Base-by-base conservation (phyloP, 2,329 filamentous ascomycete genomes). In the Aspergillus neoniger region DNA sequence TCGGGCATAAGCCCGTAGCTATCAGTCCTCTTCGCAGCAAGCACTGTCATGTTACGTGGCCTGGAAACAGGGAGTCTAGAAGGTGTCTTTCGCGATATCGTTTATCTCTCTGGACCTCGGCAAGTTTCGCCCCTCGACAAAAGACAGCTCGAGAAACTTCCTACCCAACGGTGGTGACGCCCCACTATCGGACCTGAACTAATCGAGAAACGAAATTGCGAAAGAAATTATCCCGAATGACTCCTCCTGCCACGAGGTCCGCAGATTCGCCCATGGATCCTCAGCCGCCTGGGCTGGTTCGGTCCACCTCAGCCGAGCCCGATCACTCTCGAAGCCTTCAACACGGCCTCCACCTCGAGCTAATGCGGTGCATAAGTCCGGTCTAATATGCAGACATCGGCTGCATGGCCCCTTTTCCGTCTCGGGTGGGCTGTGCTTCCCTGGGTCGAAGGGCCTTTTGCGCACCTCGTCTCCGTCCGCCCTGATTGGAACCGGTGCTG, bases 321-420 rank as follows among this genome's bases (percentile, higher is more conserved):
- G 59, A 57, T 47, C 48, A 55, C 32, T 57, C 57, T 54, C 41
- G 55, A 57, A 14, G 41, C 39, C 57, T 25, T 43, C 25, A 36
- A 36, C 53, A 53, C 17, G 25, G 53, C 25, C 47, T 17, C 25
- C 47, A 30, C 15, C 12, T 19, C 43, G 23, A 43, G 43, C 17
- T 55, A 51, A 55, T 62, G 51, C 49, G 30, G 17, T 60, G 62
- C 62, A 65, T 64, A 65, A 62, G n/a, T 36, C 36, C 19, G 32
- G 30, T 23, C 48, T 58, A 60, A 63, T 61, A 57, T 51, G 10
- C 38, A 30, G 41, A 53, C 55, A 28, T 60, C 50, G 58, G 61
- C 41, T 30, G 51, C 15, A 36, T 36, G 38, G 38, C 12, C 61
- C 43, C 51, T 50, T 51, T 56, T 55, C 23, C 15, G 44, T 43